Evolutionary conservation across 176 grass and related monocot genomes (phyloP), one percentile per base, ranked within the genome.

Genomic region (Bromus sterilis): DNA sequence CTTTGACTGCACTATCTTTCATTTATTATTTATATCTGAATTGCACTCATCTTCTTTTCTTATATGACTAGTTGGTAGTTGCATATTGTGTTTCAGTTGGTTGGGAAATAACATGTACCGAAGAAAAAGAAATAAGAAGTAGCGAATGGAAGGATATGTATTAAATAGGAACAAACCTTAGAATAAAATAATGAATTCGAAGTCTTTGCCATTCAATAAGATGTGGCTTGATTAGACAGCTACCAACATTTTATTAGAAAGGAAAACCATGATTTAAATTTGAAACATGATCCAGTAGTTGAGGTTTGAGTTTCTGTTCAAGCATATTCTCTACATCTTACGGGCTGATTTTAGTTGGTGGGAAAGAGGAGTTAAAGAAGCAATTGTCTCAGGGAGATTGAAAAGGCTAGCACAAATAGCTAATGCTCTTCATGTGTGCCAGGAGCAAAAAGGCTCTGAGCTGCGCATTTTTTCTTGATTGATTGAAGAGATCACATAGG

Each of bases 61-160:
- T 75, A 12, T 35, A 26, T 28, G 66, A 23, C 15, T 66, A 57
- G 6, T 42, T 26, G 15, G n/a, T 66, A 57, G 6, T 42, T 26
- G n/a, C 55, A 53, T 77, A 81, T 30, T 71, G 57, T 71, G 14
- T 87, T 43, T 63, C 21, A 71, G 61, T 59, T 53, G 56, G 9
- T 32, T 20, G 59, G 71, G 15, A 30, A 82, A 60, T 48, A 44
- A 11, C 16, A 78, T 30, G 26, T 35, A 64, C 30, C 21, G 25
- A 23, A 75, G 71, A 74, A 51, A 34, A 67, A 24, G 15, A 49
- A 79, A 63, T 37, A 35, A 56, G 9, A 55, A 11, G 31, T 35
- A 24, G 3, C 42, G 15, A 79, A 33, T 4, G 21, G 46, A 33
- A 35, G 3, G 20, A 32, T 33, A 10, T 14, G 49, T 36, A 16